Evolutionary conservation across 305 asterid genomes (phyloP).

Genomic region (Stenogyne calaminthoides): DNA sequence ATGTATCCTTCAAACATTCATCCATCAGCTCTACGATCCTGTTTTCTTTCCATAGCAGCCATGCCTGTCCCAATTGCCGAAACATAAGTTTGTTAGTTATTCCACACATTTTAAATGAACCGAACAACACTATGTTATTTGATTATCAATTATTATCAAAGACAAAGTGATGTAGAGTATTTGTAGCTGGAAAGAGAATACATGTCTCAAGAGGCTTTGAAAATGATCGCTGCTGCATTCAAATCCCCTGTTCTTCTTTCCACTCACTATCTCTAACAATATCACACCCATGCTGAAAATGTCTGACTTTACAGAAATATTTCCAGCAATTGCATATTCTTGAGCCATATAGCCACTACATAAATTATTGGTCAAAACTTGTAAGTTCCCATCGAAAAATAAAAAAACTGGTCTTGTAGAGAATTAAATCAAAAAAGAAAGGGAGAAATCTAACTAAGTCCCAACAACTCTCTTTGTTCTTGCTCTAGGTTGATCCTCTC

Average conservation of each 20-base stretch:
- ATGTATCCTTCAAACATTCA: not conserved
- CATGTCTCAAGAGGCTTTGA: not conserved
- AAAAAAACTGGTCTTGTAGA: not conserved
- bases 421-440: not conserved
- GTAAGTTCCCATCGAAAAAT: not conserved
- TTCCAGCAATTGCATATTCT: constrained; percentile 45
- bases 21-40: not conserved
- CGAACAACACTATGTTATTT: not conserved
- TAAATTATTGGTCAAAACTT: not conserved
- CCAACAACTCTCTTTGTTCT: constrained; percentile 40
- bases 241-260: constrained; percentile 36
- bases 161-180: not conserved
- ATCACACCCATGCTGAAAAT: constrained; percentile 47
- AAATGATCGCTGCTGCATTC: not conserved
- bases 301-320: constrained; percentile 36
- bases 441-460: constrained; percentile 33
- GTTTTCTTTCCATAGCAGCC: not conserved
- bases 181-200: not conserved
- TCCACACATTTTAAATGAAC: not conserved
- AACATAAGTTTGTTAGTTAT: not conserved
- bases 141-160: too few relatives aligned
- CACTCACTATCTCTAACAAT: constrained; percentile 40
- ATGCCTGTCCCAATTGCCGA: not conserved
- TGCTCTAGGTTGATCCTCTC: constrained; percentile 21
- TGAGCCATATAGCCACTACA: constrained; percentile 45